These are phyloP conservation scores for Tagetes erecta DNA, from an alignment of 129 eudicot species.

Conservation along the genomic window DNA sequence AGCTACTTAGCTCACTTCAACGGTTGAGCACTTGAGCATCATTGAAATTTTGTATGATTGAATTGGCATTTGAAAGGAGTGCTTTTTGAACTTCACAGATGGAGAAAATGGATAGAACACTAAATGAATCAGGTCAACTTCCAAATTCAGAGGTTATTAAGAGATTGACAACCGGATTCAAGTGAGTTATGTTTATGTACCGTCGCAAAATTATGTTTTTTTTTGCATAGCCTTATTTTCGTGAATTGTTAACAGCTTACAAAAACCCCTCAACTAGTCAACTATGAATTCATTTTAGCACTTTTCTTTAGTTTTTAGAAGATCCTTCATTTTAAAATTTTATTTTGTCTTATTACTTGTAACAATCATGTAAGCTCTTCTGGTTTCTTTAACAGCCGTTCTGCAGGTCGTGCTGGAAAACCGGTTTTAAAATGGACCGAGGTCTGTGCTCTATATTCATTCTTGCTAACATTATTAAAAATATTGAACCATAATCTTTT, in stretches of 20 bases:
- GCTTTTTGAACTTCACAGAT: constrained; percentile 40
- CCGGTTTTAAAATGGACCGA: constrained; percentile 74
- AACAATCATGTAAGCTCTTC: constrained; percentile 4
- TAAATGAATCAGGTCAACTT: constrained; percentile 41
- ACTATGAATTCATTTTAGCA: neutral
- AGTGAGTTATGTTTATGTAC: constrained; percentile 45
- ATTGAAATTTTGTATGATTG: neutral
- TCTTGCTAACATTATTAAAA: neutral
- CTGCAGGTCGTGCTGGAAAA: constrained; percentile 78
- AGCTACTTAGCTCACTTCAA: neutral
- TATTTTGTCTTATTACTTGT: neutral
- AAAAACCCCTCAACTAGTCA: neutral
- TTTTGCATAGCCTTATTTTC: neutral
- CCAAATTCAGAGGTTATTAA: constrained; percentile 41
- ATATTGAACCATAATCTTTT: neutral
- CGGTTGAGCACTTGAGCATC: neutral
- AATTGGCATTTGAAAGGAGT: neutral
- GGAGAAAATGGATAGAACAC: constrained; percentile 68
- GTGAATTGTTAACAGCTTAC: constrained; percentile 1
- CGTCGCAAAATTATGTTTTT: constrained; percentile 2
- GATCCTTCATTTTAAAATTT: too few species aligned
- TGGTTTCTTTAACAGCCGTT: constrained; percentile 47
- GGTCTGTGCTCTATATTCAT: constrained; percentile 38
- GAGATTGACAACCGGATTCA: constrained; percentile 56
- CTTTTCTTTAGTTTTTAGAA: neutral